Percentiles rank a stretch among this genome's conserved stretches.
phyloP scores from a whole-genome alignment of 768 basidiomycete genomes.

The Tulasnella sp. region DNA sequence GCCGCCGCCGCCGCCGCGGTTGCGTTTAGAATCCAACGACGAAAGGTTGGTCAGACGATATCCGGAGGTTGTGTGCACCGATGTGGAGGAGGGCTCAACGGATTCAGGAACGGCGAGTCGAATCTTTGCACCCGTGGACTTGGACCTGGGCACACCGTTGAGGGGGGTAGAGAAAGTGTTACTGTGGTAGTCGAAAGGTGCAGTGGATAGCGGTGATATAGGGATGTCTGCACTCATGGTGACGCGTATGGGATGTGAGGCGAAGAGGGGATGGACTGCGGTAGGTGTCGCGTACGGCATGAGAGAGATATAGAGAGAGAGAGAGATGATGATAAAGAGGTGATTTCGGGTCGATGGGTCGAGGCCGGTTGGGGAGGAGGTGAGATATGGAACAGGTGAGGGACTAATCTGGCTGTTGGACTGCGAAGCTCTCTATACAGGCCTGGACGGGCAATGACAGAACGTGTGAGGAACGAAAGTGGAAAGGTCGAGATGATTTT shows the following conservation, averaged over 20 bases:
- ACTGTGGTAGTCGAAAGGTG: neutral
- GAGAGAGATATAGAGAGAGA: too few species aligned
- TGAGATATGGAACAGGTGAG: neutral
- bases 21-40: neutral
- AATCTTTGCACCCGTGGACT: neutral
- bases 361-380: neutral
- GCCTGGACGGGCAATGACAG: neutral
- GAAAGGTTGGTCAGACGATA: neutral
- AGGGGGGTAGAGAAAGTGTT: neutral
- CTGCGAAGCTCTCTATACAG: neutral
- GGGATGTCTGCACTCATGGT: neutral
- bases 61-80: neutral
- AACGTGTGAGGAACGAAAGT: too few species aligned
- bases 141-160: conserved; percentile 4
- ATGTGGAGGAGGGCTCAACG: neutral
- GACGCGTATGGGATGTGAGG: neutral
- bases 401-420: neutral
- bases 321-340: neutral
- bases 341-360: neutral
- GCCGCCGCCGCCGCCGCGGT: neutral
- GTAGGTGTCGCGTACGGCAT: conserved; percentile 10
- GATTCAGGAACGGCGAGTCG: neutral
- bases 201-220: neutral
- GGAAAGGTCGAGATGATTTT: too few species aligned
- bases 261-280: neutral